phyloP scores from a whole-genome alignment of 2,329 filamentous ascomycete species.

The Seiridium unicorne region DNA sequence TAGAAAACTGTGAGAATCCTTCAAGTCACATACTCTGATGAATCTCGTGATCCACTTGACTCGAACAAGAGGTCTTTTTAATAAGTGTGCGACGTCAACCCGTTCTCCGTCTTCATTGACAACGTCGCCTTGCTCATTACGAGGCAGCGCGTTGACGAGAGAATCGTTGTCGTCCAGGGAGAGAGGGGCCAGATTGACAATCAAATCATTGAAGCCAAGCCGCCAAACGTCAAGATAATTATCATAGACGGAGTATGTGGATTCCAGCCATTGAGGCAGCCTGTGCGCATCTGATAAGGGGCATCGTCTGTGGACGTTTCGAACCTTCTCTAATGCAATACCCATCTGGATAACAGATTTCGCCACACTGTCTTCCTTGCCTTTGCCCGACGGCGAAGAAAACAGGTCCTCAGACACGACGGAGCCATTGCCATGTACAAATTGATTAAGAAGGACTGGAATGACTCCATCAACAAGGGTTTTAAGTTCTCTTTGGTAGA shows the following conservation, averaged over 20 bases:
- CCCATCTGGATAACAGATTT: slow-evolving; percentile 95
- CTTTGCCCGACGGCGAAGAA: slow-evolving; percentile 49
- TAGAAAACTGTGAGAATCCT: background rate
- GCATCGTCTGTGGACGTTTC: slow-evolving; percentile 75
- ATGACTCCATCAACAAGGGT: slow-evolving; percentile 94
- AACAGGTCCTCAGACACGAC: slow-evolving; percentile 65
- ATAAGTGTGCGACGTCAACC: slow-evolving; percentile 88
- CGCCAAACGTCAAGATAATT: slow-evolving; percentile 88
- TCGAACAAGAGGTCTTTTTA: slow-evolving; percentile 85
- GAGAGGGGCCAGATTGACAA: slow-evolving; percentile 85
- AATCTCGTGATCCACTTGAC: slow-evolving; percentile 86
- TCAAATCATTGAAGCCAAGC: slow-evolving; percentile 88
- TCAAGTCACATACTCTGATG: slow-evolving; percentile 58
- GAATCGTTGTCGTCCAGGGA: slow-evolving; percentile 59
- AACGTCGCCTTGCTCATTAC: slow-evolving; percentile 64
- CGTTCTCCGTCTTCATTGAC: slow-evolving; percentile 77
- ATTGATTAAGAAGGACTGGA: slow-evolving; percentile 83
- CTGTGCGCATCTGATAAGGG: slow-evolving; percentile 70
- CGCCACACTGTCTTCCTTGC: slow-evolving; percentile 62
- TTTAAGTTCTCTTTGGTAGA: slow-evolving; percentile 87
- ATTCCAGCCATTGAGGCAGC: slow-evolving; percentile 79
- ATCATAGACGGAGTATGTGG: slow-evolving; percentile 74
- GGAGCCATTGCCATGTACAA: slow-evolving; percentile 68
- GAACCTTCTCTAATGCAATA: slow-evolving; percentile 80
- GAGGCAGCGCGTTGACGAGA: slow-evolving; percentile 56